Conservation (phyloP, 1,284 basidiomycete species). For the Apiotrichum mycotoxinovorans region DNA sequence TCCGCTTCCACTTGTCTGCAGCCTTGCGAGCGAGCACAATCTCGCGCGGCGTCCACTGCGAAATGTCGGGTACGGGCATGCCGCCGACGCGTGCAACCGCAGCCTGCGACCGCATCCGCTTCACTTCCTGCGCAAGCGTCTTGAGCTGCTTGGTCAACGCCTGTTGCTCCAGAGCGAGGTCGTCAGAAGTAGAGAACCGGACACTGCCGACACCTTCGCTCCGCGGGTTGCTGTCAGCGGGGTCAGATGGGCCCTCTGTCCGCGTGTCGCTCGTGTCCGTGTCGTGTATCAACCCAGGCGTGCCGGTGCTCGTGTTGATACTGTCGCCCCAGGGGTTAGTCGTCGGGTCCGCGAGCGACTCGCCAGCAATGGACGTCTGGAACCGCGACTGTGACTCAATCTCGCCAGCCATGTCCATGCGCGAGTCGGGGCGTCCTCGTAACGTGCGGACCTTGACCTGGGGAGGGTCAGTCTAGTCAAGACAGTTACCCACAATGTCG, state of each 20-base stretch:
- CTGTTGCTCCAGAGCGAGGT: slow-evolving; percentile 79
- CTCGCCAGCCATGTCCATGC: slow-evolving; percentile 34
- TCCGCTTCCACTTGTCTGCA: slow-evolving; percentile 75
- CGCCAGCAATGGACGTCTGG: slow-evolving; percentile 31
- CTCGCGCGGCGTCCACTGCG: slow-evolving; percentile 74
- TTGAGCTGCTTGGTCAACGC: slow-evolving; percentile 84
- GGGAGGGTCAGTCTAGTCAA: background rate
- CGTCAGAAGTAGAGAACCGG: slow-evolving; percentile 54
- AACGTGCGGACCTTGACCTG: slow-evolving; percentile 80
- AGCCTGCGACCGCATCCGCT: slow-evolving; percentile 70
- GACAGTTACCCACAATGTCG: slow-evolving; percentile 41
- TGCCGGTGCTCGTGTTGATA: slow-evolving; percentile 21
- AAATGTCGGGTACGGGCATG: slow-evolving; percentile 65
- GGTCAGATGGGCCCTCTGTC: slow-evolving; percentile 17
- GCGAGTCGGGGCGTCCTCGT: slow-evolving; percentile 57
- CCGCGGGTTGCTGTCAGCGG: slow-evolving; percentile 5
- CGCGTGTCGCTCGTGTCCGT: slow-evolving; percentile 17
- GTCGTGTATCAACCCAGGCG: slow-evolving; percentile 8
- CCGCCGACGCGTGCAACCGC: slow-evolving; percentile 63
- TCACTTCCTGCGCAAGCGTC: slow-evolving; percentile 76
- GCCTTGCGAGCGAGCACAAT: slow-evolving; percentile 73
- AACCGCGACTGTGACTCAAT: slow-evolving; percentile 33
- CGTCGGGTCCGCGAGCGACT: slow-evolving; percentile 26
- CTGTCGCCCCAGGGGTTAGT: slow-evolving; percentile 56
- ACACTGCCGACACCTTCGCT: slow-evolving; percentile 6